phyloP scores from a whole-genome alignment of 2,329 filamentous ascomycete genomes.

The Didymellaceae sp. region DNA sequence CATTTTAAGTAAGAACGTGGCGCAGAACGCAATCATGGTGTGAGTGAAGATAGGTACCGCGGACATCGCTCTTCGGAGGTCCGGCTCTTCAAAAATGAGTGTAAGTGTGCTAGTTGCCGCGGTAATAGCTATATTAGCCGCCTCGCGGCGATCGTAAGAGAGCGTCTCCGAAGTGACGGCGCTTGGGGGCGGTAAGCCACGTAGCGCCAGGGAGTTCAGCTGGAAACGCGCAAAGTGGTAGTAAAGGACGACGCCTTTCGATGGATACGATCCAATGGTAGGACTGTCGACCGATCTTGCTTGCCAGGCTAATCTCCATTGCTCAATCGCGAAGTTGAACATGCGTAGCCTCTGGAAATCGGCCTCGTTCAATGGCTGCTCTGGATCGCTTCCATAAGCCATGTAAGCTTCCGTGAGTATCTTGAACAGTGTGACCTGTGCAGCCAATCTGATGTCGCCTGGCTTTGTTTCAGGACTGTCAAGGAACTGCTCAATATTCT shows the following conservation, averaged over 20 bases:
- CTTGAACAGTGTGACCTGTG: constrained; percentile 43
- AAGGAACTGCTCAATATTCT: constrained; percentile 45
- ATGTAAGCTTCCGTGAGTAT: constrained; percentile 45
- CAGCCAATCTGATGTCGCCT: constrained; percentile 39
- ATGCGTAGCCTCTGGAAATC: constrained; percentile 49
- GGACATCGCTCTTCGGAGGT: constrained; percentile 51
- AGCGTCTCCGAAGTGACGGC: constrained; percentile 54
- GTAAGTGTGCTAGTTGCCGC: constrained; percentile 56
- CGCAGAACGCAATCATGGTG: constrained; percentile 61
- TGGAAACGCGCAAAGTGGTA: constrained; percentile 63
- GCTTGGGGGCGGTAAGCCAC: constrained; percentile 52
- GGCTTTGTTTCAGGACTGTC: constrained; percentile 37
- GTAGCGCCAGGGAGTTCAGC: constrained; percentile 57
- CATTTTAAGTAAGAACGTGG: constrained; percentile 59
- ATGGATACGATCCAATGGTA: constrained; percentile 48
- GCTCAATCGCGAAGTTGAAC: constrained; percentile 54
- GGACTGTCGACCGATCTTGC: constrained; percentile 37
- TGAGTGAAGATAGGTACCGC: constrained; percentile 60
- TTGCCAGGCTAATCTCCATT: constrained; percentile 52
- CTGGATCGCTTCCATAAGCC: constrained; percentile 41
- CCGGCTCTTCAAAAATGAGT: constrained; percentile 54
- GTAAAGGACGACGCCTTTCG: constrained; percentile 59
- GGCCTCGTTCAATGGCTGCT: constrained; percentile 46
- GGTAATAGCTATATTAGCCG: constrained; percentile 52
- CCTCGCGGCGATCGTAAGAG: constrained; percentile 51